Evolutionary conservation across 2,329 filamentous ascomycete genomes (phyloP).

Genomic region (Coniochaeta ligniaria): DNA sequence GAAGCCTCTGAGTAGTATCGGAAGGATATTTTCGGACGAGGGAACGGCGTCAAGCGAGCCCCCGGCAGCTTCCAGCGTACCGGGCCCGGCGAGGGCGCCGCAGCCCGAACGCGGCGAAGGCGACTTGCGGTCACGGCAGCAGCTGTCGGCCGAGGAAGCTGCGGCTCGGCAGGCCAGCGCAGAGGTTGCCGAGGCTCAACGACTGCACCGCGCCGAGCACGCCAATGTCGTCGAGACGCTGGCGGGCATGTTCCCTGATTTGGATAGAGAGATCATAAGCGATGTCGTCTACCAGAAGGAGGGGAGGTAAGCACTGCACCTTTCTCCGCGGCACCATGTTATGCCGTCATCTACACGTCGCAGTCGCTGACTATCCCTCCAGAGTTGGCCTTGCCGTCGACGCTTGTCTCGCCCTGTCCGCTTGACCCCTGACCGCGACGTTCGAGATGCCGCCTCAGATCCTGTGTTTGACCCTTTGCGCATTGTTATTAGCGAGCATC

Average conservation of each 20-base stretch:
- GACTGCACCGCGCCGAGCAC: slow-evolving; percentile 79
- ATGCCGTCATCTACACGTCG: no score
- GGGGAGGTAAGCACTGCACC: slow-evolving; percentile 65
- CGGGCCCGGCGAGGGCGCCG: slow-evolving; percentile 27
- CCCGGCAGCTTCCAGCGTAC: slow-evolving; percentile 19
- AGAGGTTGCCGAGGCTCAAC: slow-evolving; percentile 79
- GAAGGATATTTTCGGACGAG: slow-evolving; percentile 83
- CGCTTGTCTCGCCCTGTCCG: slow-evolving; percentile 67
- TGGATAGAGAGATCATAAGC: slow-evolving; percentile 90
- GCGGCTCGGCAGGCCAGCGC: slow-evolving; percentile 86
- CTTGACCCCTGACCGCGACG: slow-evolving; percentile 16
- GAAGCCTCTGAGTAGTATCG: slow-evolving; percentile 82
- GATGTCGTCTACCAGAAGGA: slow-evolving; percentile 96
- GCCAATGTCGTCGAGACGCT: slow-evolving; percentile 88
- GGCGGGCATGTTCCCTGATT: slow-evolving; percentile 91
- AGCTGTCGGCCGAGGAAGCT: slow-evolving; percentile 72
- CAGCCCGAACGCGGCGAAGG: slow-evolving; percentile 25
- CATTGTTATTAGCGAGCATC: slow-evolving; percentile 1
- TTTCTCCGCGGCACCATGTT: not conserved
- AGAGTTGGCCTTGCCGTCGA: slow-evolving; percentile 83
- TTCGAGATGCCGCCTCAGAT: not conserved
- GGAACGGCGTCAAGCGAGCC: slow-evolving; percentile 19
- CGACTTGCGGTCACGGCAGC: slow-evolving; percentile 28
- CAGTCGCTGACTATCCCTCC: slow-evolving; percentile 3
- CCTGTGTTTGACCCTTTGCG: not conserved